phyloP scores from a whole-genome alignment of 2,329 filamentous ascomycete species.

The Ramularia endophylla region DNA sequence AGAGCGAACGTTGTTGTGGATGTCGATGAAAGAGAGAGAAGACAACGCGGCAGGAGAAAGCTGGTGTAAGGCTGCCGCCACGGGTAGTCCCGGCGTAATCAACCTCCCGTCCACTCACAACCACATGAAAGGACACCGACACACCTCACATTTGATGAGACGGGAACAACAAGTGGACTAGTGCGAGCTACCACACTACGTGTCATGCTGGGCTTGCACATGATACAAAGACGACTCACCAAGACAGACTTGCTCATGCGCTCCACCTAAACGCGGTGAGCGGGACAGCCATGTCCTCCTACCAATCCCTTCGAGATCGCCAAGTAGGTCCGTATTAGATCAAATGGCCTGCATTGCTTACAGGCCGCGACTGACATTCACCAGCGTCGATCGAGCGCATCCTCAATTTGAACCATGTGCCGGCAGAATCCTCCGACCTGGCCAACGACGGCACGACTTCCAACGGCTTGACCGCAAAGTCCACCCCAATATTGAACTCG shows the following conservation, averaged over 20 bases:
- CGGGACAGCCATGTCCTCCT: slow-evolving; percentile 49
- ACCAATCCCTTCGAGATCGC: slow-evolving; percentile 60
- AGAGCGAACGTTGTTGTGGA: no score
- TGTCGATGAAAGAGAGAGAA: neutral
- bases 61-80: no score
- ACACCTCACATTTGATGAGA: neutral
- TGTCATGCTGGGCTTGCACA: neutral
- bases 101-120: no score
- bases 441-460: slow-evolving; percentile 56
- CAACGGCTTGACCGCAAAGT: slow-evolving; percentile 60
- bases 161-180: no score
- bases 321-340: slow-evolving; percentile 57
- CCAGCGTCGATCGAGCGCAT: slow-evolving; percentile 89
- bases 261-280: slow-evolving; percentile 24
- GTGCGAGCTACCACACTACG: no score
- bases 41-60: slow-evolving; percentile 2
- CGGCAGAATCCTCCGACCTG: slow-evolving; percentile 48
- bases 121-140: no score
- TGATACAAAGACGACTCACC: neutral
- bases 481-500: slow-evolving; percentile 74
- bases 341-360: slow-evolving; percentile 8
- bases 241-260: slow-evolving; percentile 16
- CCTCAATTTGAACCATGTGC: slow-evolving; percentile 81
- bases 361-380: slow-evolving; percentile 9
- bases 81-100: no score